Evolutionary conservation across 1,139 yeast species (phyloP), one percentile per base, ranked within the genome.

Genomic region (Sugiyamaella grinbergsii): DNA sequence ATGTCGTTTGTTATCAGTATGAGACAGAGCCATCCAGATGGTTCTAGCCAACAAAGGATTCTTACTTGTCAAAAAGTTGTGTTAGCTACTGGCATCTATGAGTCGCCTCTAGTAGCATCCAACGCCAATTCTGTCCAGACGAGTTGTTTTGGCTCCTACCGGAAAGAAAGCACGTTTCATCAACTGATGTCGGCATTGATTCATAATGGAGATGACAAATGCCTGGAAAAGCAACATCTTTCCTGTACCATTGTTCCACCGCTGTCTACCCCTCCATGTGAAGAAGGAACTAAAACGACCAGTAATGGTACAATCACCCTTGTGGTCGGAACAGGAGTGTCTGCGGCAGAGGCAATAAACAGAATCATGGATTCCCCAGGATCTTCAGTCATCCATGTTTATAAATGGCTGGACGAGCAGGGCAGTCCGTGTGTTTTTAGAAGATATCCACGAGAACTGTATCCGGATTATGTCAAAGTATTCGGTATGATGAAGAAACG

Each of bases 251-350:
- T 56, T 10, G 31, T 48, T 7, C 59, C 59, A 4, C 59, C 59
- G 11, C 22, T 54, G 29, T 45, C 51, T n/a, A 55, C 58, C 1
- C 58, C 58, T 10, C 58, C 58, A 31, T 34, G 45, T 28, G 57
- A 54, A 34, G 38, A 13, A 8, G 42, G 6, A 19, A 13, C 24
- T 10, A 13, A 20, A 26, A 13, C 61, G 1, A 41, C 20, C 3
- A 4, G 16, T 29, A 11, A 29, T 29, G 15, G 33, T 13, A 3
- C 33, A 3, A 20, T 22, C 2, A 20, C 40, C 11, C 58, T 68
- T n/a, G 61, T 68, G 1, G 51, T 68, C n/a, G 72, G 72, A 0
- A 59, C 70, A 1, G 72, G 72, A 2, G 66, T 68, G 23, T 64
- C 70, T 5, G 71, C 72, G 0, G 72, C 72, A 1, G 72, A 68